Evolutionary conservation across 768 basidiomycete species (phyloP).

Genomic region (Boletus reticulatus): DNA sequence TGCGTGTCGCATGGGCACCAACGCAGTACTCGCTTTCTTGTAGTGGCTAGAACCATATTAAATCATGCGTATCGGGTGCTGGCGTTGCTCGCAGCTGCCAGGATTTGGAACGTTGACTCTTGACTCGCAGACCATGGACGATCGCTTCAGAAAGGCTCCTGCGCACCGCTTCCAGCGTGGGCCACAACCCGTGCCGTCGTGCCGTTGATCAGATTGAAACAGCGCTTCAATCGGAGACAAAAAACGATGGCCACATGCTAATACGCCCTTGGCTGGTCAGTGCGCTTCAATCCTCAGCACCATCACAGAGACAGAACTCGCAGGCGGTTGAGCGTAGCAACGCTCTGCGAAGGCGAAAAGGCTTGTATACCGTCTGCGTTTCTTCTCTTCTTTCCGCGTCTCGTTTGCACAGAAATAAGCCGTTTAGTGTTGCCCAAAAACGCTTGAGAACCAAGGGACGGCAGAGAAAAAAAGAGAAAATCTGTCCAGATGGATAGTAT

Average conservation of each 20-base stretch:
- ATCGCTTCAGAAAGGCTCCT: conserved; percentile 18
- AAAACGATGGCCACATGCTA: conserved; percentile 23
- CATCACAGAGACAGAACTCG: conserved; percentile 39
- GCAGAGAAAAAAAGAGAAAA: conserved; percentile 41
- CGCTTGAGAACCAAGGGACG: conserved; percentile 41
- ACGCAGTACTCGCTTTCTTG: neutral
- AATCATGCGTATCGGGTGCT: neutral
- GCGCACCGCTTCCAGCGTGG: conserved; percentile 21
- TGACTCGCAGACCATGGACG: conserved; percentile 19
- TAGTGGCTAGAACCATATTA: neutral
- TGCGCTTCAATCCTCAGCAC: conserved; percentile 37
- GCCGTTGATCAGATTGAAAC: conserved; percentile 23
- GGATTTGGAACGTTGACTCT: neutral
- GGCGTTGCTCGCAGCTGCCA: neutral
- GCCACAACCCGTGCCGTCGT: conserved; percentile 22
- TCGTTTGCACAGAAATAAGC: conserved; percentile 46
- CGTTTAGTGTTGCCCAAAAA: conserved; percentile 41
- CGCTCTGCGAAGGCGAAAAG: conserved; percentile 40
- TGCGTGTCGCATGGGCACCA: neutral
- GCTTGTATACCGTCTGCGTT: conserved; percentile 38
- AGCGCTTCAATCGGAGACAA: conserved; percentile 29
- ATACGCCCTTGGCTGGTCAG: conserved; percentile 28
- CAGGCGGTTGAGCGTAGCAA: conserved; percentile 37
- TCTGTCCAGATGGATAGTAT: conserved; percentile 43
- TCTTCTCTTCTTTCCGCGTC: conserved; percentile 35